A percentile compares a stretch with the other conserved stretches of the same genome.
Conservation (phyloP, 2,329 filamentous ascomycete species). For the Lecanicillium sp. region DNA sequence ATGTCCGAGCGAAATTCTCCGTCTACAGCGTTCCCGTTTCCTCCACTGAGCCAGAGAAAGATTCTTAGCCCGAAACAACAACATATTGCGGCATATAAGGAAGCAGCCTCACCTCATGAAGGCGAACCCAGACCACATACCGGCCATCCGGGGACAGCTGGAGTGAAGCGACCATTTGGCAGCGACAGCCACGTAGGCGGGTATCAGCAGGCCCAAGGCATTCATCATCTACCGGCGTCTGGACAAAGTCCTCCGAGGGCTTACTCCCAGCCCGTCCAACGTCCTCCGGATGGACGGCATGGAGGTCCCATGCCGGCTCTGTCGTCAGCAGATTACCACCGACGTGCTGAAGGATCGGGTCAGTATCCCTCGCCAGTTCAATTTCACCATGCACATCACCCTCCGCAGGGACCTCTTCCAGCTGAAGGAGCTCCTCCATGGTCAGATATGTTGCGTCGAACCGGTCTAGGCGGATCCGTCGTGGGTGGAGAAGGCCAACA, state of each 20-base stretch:
- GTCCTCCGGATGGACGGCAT: conserved; percentile 6
- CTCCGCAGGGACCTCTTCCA: conserved; percentile 15
- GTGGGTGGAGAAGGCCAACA: conserved; percentile 25
- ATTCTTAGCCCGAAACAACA: conserved; percentile 23
- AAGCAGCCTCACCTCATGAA: conserved; percentile 15
- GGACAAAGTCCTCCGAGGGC: not conserved
- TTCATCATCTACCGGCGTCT: conserved; percentile 9
- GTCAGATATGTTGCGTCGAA: conserved; percentile 24
- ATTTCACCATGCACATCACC: conserved; percentile 9
- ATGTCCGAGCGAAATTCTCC: conserved; percentile 24
- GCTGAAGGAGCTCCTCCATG: conserved; percentile 19
- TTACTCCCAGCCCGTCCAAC: not conserved
- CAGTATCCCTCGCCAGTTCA: conserved; percentile 9
- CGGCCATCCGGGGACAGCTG: conserved; percentile 15
- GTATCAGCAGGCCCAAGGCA: conserved; percentile 15
- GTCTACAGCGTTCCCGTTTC: conserved; percentile 20
- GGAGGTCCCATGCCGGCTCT: not conserved
- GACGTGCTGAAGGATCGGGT: not conserved
- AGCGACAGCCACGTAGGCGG: conserved; percentile 17
- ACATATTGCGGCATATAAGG: conserved; percentile 20
- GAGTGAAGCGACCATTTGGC: conserved; percentile 25
- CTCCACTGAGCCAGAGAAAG: conserved; percentile 19
- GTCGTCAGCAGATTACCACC: not conserved
- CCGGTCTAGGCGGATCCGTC: conserved; percentile 17
- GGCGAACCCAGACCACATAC: conserved; percentile 15